phyloP scores from a whole-genome alignment of 2,329 filamentous ascomycete species.

The Elsinoe batatas region DNA sequence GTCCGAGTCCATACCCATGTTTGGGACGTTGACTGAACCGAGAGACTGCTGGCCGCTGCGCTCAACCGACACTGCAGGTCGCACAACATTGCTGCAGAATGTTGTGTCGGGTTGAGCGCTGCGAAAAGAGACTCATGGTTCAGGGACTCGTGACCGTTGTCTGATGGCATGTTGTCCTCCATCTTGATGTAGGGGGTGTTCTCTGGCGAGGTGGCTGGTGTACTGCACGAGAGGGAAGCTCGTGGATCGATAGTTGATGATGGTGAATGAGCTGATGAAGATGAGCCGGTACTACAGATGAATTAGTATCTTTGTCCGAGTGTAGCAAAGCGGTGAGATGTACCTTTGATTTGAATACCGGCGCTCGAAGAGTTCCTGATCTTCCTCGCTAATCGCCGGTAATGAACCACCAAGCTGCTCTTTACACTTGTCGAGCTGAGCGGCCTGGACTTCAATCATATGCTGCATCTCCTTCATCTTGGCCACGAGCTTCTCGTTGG shows the following conservation, averaged over 20 bases:
- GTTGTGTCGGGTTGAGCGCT: slow-evolving; percentile 94
- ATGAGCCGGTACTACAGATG: not conserved
- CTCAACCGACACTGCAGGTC: slow-evolving; percentile 99
- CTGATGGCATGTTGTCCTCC: slow-evolving; percentile 14
- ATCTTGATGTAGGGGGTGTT: slow-evolving; percentile 20
- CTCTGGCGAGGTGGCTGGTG: slow-evolving; percentile 16
- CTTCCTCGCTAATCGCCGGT: slow-evolving; percentile 15
- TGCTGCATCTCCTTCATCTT: slow-evolving; percentile 12
- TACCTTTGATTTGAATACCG: slow-evolving; percentile 16
- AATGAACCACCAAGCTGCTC: slow-evolving; percentile 15
- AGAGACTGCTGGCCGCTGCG: slow-evolving; percentile 20
- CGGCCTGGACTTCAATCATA: slow-evolving; percentile 13
- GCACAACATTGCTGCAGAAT: slow-evolving; percentile 99
- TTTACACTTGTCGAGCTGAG: slow-evolving; percentile 17
- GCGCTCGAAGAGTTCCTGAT: slow-evolving; percentile 14
- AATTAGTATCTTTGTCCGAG: not conserved
- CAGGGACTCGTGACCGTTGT: slow-evolving; percentile 15
- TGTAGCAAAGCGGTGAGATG: not conserved
- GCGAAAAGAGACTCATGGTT: slow-evolving; percentile 35
- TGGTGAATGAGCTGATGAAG: slow-evolving; percentile 13
- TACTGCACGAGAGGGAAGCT: slow-evolving; percentile 15
- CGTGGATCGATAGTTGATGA: slow-evolving; percentile 17
- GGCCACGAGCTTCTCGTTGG: slow-evolving; percentile 14
- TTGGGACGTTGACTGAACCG: slow-evolving; percentile 13
- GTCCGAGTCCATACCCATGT: slow-evolving; percentile 16